Evolutionary conservation across 23 red algal genomes (phyloP).

Genomic region (Agarophyton chilense): DNA sequence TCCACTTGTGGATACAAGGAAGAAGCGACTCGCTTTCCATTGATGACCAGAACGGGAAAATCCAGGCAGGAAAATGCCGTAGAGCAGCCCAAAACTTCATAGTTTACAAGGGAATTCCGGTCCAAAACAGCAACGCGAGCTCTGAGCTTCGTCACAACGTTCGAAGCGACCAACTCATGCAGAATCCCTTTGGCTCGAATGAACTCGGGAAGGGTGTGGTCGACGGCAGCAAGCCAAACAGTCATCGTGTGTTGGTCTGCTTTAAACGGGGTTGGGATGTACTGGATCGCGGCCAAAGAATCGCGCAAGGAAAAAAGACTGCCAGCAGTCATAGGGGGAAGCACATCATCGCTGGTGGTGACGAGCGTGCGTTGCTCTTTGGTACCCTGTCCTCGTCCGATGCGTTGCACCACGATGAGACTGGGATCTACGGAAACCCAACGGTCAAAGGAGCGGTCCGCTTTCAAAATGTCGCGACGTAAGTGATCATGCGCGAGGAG

Average conservation of each 20-base stretch:
- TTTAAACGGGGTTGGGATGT: not conserved
- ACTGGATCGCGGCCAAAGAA: not conserved
- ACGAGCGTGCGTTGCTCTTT: not conserved
- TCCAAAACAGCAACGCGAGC: constrained; percentile 50
- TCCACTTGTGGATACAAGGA: not conserved
- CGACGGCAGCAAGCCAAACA: constrained; percentile 35
- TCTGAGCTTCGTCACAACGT: constrained; percentile 6
- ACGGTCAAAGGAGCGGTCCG: constrained; percentile 20
- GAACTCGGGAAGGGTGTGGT: constrained; percentile 14
- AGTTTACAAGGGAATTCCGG: not conserved
- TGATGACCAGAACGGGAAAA: constrained; percentile 9
- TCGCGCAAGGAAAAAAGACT: constrained; percentile 9
- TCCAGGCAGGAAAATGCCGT: not conserved
- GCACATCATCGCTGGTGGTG: constrained; percentile 21
- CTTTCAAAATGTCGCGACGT: not conserved
- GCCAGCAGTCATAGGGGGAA: constrained; percentile 6
- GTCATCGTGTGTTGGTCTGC: constrained; percentile 17
- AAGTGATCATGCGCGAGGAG: not conserved
- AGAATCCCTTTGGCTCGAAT: not conserved
- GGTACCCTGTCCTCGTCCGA: constrained; percentile 20
- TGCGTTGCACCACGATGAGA: constrained; percentile 42
- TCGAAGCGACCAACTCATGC: constrained; percentile 7
- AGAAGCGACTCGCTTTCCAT: constrained; percentile 30
- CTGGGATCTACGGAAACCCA: constrained; percentile 43
- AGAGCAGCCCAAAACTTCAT: constrained; percentile 12